phyloP scores from a whole-genome alignment of 768 basidiomycete species.

The Mycena crocata region DNA sequence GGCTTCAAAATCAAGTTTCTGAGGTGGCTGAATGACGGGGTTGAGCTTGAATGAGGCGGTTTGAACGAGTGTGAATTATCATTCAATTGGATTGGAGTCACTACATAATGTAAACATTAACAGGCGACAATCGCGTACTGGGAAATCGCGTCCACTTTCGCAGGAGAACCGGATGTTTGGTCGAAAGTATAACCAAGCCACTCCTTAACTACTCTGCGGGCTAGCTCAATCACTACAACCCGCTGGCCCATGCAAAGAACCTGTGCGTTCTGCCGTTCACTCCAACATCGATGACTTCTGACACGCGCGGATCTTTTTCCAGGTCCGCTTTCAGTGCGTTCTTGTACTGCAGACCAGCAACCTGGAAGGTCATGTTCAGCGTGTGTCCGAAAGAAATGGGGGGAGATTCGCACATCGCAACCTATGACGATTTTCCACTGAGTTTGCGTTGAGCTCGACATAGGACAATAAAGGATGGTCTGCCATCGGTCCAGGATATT shows the following conservation, averaged over 20 bases:
- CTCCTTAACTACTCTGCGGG: conserved; percentile 22
- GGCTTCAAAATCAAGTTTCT: no score
- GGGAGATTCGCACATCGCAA: conserved; percentile 19
- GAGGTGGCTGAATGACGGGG: neutral
- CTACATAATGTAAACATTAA: neutral
- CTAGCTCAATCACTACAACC: conserved; percentile 28
- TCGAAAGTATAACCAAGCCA: conserved; percentile 30
- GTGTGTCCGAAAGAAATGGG: neutral
- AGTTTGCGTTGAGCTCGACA: conserved; percentile 1
- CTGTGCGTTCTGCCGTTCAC: conserved; percentile 28
- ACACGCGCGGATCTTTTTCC: conserved; percentile 21
- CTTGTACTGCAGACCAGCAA: conserved; percentile 29
- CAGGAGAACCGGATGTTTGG: conserved; percentile 8
- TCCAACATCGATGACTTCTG: conserved; percentile 27
- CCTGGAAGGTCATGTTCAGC: conserved; percentile 4
- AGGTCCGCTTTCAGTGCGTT: conserved; percentile 26
- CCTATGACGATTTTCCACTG: conserved; percentile 27
- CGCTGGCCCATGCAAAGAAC: conserved; percentile 30
- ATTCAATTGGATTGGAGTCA: neutral
- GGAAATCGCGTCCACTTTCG: conserved; percentile 25
- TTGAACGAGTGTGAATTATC: neutral
- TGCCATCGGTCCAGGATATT: neutral
- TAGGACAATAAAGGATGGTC: neutral
- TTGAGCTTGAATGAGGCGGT: neutral
- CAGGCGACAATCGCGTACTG: conserved; percentile 15